phyloP scores from a whole-genome alignment of 768 basidiomycete species.

The Lactarius hatsudake region DNA sequence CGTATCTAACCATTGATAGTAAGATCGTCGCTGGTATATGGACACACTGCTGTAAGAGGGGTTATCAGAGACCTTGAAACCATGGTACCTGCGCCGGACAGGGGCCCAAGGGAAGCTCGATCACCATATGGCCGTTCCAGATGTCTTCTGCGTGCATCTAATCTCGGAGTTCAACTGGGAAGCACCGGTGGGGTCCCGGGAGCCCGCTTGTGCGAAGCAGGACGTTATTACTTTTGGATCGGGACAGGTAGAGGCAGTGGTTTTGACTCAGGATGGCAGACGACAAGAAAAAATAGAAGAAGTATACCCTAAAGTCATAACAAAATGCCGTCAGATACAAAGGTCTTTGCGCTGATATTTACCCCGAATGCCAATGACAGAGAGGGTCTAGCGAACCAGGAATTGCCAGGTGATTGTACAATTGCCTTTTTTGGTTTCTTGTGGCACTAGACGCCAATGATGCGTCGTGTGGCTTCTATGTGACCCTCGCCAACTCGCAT shows the following conservation, averaged over 20 bases:
- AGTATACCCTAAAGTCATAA: background rate
- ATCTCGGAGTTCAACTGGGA: conserved; percentile 4
- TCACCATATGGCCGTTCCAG: background rate
- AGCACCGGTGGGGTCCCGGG: conserved; percentile 8
- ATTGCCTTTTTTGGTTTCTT: conserved; percentile 2
- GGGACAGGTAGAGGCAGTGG: background rate
- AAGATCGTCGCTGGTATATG: background rate
- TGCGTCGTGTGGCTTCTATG: background rate
- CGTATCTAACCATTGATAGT: conserved; percentile 10
- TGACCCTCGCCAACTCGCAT: background rate
- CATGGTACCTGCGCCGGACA: conserved; percentile 2
- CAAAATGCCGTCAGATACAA: background rate
- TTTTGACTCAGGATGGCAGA: background rate
- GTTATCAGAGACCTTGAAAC: background rate
- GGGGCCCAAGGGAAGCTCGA: background rate
- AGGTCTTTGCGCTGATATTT: background rate
- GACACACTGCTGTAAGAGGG: background rate
- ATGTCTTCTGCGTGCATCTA: background rate
- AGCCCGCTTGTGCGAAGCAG: background rate
- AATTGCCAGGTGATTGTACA: background rate
- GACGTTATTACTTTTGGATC: background rate
- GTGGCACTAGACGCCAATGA: background rate
- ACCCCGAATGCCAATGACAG: background rate
- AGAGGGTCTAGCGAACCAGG: background rate
- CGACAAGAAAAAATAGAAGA: background rate